These are phyloP conservation scores for Debaryomyces subglobosus DNA, from an alignment of 1,139 yeast species.

Conservation along the genomic window DNA sequence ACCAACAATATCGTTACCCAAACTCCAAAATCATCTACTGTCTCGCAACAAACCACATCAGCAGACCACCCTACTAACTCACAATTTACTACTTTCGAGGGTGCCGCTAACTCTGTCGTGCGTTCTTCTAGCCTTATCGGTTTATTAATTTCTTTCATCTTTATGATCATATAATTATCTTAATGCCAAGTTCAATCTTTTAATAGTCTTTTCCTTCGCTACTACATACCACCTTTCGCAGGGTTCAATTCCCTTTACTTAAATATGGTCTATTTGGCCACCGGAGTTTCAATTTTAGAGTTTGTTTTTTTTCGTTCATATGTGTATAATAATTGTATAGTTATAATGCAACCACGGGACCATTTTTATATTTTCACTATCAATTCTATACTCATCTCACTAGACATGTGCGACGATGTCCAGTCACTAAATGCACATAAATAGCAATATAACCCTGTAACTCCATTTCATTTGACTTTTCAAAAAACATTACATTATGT, in stretches of 20 bases:
- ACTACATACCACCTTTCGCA: neutral
- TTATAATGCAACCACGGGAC: constrained; percentile 2
- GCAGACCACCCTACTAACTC: constrained; percentile 9
- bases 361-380: neutral
- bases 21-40: constrained; percentile 20
- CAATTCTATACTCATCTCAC: constrained; percentile 2
- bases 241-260: neutral
- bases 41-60: constrained; percentile 11
- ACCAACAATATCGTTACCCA: constrained; percentile 34
- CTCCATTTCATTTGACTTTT: neutral
- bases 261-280: neutral
- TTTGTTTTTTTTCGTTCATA: neutral
- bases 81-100: constrained; percentile 20
- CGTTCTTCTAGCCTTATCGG: constrained; percentile 10
- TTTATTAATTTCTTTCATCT: constrained; percentile 7
- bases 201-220: neutral
- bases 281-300: neutral
- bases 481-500: neutral
- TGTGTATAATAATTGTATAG: constrained; percentile 4
- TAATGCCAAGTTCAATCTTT: neutral
- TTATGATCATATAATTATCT: constrained; percentile 1
- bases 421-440: neutral
- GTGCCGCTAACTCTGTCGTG: constrained; percentile 12
- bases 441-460: neutral
- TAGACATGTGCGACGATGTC: neutral